Evolutionary conservation across 2,329 filamentous ascomycete species (phyloP).

Genomic region (Cordyceps tenuipes): DNA sequence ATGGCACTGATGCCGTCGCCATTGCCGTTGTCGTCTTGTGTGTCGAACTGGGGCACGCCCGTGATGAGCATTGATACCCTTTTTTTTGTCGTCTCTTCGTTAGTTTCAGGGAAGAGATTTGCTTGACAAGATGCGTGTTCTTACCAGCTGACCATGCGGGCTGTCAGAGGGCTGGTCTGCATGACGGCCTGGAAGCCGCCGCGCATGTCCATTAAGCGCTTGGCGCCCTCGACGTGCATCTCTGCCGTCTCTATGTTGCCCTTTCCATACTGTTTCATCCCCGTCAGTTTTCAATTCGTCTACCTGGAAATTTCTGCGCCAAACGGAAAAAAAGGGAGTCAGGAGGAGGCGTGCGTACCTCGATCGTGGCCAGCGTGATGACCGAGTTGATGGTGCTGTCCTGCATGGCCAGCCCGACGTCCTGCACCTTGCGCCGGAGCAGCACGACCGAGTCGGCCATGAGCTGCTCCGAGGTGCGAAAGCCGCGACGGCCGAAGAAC

Average conservation of each 20-base stretch:
- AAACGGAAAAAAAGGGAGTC: neutral
- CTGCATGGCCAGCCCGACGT: conserved; percentile 37
- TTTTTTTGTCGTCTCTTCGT: conserved; percentile 17
- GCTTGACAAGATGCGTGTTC: conserved; percentile 12
- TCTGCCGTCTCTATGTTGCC: conserved; percentile 35
- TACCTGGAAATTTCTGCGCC: too few relatives aligned
- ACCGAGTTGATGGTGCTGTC: conserved; percentile 50
- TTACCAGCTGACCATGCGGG: conserved; percentile 47
- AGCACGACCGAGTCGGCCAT: conserved; percentile 49
- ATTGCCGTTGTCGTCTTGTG: conserved; percentile 39
- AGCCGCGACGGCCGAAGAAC: conserved; percentile 41
- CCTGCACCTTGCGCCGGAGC: conserved; percentile 40
- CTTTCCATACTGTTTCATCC: conserved; percentile 39
- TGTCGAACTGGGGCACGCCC: conserved; percentile 42
- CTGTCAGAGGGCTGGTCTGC: conserved; percentile 42
- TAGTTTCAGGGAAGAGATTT: neutral
- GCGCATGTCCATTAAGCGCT: conserved; percentile 38
- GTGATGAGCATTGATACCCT: conserved; percentile 50
- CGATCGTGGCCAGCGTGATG: conserved; percentile 49
- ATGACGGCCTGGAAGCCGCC: conserved; percentile 42
- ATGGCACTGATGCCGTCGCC: conserved; percentile 42
- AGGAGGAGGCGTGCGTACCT: conserved; percentile 27
- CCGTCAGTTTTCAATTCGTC: too few relatives aligned
- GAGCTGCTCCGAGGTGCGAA: conserved; percentile 43
- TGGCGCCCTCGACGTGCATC: conserved; percentile 43